These are phyloP conservation scores for Blepharisma undulans DNA, from an alignment of 169 alveolate species.

Conservation along the genomic window DNA sequence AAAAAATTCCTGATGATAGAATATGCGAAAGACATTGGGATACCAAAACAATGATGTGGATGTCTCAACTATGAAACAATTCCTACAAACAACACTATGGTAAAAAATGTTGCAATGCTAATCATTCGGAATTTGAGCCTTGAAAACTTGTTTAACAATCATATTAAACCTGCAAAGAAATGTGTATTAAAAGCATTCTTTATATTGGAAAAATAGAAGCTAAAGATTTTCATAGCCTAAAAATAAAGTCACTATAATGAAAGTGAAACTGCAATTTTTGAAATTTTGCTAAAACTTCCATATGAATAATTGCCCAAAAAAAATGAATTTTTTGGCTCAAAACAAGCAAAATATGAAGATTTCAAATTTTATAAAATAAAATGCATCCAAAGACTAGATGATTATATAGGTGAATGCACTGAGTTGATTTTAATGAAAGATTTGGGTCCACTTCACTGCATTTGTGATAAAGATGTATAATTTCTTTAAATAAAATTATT, in stretches of 20 bases:
- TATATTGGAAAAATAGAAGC: not conserved
- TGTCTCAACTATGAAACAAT: not conserved
- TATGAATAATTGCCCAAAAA: not conserved
- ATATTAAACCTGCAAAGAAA: not conserved
- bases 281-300: not conserved
- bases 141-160: not conserved
- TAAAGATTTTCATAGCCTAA: not conserved
- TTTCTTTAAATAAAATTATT: not conserved
- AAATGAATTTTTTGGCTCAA: constrained; percentile 28
- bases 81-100: not conserved
- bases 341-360: not conserved
- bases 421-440: not conserved
- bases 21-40: constrained; percentile 7
- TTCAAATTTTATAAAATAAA: not conserved
- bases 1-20: constrained; percentile 1
- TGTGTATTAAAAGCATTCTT: not conserved
- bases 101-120: not conserved
- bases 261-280: constrained; percentile 10
- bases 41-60: constrained; percentile 1
- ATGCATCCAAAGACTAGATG: constrained; percentile 20
- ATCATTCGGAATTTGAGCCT: not conserved
- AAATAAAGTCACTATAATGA: not conserved
- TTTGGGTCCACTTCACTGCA: constrained; percentile 15
- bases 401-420: constrained; percentile 6
- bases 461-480: not conserved